A percentile compares a stretch with the other conserved stretches of the same genome.
Evolutionary conservation across 495 filamentous ascomycete genomes (phyloP).

Genomic region (Parathielavia appendiculata): DNA sequence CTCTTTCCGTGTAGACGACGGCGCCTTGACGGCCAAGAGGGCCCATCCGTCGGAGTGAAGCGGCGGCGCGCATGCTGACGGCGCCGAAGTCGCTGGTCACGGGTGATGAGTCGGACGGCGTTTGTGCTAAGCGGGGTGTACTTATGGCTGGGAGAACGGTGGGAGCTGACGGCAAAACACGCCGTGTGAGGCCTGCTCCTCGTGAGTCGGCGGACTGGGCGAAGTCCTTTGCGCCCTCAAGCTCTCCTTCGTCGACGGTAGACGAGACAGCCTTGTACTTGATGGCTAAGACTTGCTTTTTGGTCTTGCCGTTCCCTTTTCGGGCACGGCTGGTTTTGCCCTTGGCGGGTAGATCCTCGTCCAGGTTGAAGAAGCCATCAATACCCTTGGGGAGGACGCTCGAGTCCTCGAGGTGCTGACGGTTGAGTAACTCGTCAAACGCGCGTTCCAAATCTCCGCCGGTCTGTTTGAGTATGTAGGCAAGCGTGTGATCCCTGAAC

Average conservation of each 20-base stretch:
- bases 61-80: constrained; percentile 23
- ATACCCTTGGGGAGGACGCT: constrained; percentile 62
- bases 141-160: neutral
- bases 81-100: constrained; percentile 5
- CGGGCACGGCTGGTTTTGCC: constrained; percentile 33
- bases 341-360: constrained; percentile 38
- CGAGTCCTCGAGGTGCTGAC: constrained; percentile 62
- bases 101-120: neutral
- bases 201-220: neutral
- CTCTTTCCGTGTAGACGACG: constrained; percentile 35
- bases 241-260: constrained; percentile 19
- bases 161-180: neutral
- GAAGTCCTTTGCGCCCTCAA: constrained; percentile 28
- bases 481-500: constrained; percentile 57
- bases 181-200: neutral
- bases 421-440: constrained; percentile 76
- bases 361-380: constrained; percentile 64
- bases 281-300: constrained; percentile 17
- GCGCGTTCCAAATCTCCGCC: constrained; percentile 58
- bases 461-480: constrained; percentile 58
- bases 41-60: constrained; percentile 35
- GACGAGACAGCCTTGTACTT: constrained; percentile 25
- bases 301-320: constrained; percentile 13
- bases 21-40: constrained; percentile 38
- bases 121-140: neutral